These are phyloP conservation scores for Microcyclospora pomicola DNA, from an alignment of 2,329 filamentous ascomycete genomes.

Conservation along the genomic window DNA sequence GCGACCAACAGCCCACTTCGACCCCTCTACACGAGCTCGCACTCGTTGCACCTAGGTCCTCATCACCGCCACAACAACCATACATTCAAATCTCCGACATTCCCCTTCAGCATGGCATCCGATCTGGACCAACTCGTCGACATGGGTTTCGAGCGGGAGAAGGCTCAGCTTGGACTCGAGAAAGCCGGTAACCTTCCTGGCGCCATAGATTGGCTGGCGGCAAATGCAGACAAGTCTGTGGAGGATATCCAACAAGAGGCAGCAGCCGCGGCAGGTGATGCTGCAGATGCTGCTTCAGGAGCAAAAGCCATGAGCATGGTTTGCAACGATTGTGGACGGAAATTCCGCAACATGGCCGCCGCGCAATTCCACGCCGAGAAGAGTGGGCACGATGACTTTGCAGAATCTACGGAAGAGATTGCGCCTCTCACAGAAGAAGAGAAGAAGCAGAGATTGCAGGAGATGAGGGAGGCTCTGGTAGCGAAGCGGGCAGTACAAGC, in stretches of 20 bases:
- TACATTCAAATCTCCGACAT: too few species aligned
- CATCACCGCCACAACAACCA: too few species aligned
- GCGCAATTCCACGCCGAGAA: slow-evolving; percentile 87
- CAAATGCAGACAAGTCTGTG: slow-evolving; percentile 74
- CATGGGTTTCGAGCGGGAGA: slow-evolving; percentile 70
- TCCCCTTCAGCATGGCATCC: slow-evolving; percentile 26
- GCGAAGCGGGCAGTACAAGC: slow-evolving; percentile 58
- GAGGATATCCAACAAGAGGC: slow-evolving; percentile 56
- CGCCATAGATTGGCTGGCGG: slow-evolving; percentile 88
- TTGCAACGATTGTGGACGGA: slow-evolving; percentile 91
- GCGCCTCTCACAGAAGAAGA: slow-evolving; percentile 83
- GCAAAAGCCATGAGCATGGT: slow-evolving; percentile 66
- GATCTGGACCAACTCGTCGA: slow-evolving; percentile 49
- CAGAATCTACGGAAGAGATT: slow-evolving; percentile 85
- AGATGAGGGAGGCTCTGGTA: slow-evolving; percentile 57
- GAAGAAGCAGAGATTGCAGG: slow-evolving; percentile 65
- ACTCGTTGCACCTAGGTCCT: background rate
- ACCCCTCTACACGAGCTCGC: background rate
- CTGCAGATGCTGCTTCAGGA: slow-evolving; percentile 42
- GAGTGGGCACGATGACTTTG: slow-evolving; percentile 80
- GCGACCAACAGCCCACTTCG: background rate
- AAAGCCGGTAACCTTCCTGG: slow-evolving; percentile 65
- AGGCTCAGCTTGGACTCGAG: slow-evolving; percentile 69
- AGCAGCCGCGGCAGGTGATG: slow-evolving; percentile 18
- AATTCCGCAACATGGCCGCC: slow-evolving; percentile 65